phyloP scores from a whole-genome alignment of 176 grass and related monocot species.

The Echinochloa phyllopogon region DNA sequence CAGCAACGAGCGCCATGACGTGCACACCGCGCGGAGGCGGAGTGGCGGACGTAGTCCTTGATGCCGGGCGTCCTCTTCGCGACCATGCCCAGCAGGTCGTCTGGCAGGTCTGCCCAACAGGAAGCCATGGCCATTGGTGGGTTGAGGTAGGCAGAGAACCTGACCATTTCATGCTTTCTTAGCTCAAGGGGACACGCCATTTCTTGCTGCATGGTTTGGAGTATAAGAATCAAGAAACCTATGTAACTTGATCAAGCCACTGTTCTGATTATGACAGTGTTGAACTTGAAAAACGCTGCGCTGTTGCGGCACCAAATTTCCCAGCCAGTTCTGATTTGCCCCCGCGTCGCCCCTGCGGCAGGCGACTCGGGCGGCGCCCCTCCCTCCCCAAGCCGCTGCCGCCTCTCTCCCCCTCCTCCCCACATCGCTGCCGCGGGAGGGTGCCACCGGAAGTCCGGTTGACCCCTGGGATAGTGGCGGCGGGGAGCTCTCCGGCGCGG shows the following conservation, averaged over 20 bases:
- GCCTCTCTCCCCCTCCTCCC: too few relatives aligned
- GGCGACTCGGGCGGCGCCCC: too few relatives aligned
- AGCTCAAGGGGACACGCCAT: not conserved
- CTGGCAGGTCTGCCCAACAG: conserved; percentile 36
- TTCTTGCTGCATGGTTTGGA: not conserved
- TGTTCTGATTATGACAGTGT: not conserved
- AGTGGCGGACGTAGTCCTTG: conserved; percentile 42
- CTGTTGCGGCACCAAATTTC: too few relatives aligned
- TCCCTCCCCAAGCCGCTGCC: too few relatives aligned
- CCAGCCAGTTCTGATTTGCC: too few relatives aligned
- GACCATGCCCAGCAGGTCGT: conserved; percentile 17
- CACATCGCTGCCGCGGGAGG: too few relatives aligned
- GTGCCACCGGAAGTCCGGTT: too few relatives aligned
- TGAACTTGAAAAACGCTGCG: too few relatives aligned
- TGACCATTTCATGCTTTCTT: not conserved
- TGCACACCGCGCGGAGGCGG: conserved; percentile 28
- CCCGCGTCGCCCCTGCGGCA: too few relatives aligned
- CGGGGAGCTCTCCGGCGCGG: too few relatives aligned
- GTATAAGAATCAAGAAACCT: not conserved
- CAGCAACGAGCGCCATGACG: not conserved
- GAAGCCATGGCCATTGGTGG: conserved; percentile 24
- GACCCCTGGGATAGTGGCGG: too few relatives aligned
- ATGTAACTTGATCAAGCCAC: not conserved
- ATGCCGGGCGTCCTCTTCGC: conserved; percentile 22
- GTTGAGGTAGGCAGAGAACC: not conserved